These are phyloP conservation scores for Tylopilus intermedius DNA, from an alignment of 768 basidiomycete species.

Conservation along the genomic window DNA sequence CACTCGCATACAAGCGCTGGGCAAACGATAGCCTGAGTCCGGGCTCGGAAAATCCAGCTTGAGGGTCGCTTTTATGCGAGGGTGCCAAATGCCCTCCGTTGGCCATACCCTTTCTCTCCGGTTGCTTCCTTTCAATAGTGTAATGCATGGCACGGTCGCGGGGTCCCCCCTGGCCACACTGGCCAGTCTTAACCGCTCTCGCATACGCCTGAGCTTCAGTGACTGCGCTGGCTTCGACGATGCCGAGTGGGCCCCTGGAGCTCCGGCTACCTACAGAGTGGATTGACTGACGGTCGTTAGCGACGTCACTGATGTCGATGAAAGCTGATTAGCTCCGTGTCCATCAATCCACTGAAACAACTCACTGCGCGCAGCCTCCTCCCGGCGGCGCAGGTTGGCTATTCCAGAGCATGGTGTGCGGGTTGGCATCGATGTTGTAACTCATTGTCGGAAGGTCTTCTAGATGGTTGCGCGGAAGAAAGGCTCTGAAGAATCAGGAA, in stretches of 20 bases:
- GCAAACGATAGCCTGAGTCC: constrained; percentile 29
- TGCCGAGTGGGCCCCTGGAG: neutral
- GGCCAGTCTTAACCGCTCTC: constrained; percentile 4
- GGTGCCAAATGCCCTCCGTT: constrained; percentile 1
- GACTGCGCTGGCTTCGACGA: neutral
- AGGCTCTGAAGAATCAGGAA: neutral
- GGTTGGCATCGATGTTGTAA: neutral
- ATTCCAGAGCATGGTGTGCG: neutral
- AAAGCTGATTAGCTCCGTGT: neutral
- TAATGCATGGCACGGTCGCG: constrained; percentile 9
- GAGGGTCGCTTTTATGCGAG: neutral
- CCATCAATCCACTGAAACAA: neutral
- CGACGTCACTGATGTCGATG: constrained; percentile 4
- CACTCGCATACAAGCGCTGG: constrained; percentile 43
- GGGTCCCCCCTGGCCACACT: constrained; percentile 1
- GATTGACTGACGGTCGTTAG: constrained; percentile 4
- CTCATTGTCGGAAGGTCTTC: constrained; percentile 11
- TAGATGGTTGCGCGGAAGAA: neutral
- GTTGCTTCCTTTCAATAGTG: constrained; percentile 19
- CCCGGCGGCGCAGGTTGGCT: neutral
- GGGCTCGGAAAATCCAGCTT: constrained; percentile 5
- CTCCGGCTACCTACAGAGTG: neutral
- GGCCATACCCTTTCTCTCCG: neutral
- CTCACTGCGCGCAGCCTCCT: neutral
- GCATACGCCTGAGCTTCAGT: constrained; percentile 24